Base-by-base conservation (phyloP, 257 asterid genomes). In the Nicotiana benthamiana region DNA sequence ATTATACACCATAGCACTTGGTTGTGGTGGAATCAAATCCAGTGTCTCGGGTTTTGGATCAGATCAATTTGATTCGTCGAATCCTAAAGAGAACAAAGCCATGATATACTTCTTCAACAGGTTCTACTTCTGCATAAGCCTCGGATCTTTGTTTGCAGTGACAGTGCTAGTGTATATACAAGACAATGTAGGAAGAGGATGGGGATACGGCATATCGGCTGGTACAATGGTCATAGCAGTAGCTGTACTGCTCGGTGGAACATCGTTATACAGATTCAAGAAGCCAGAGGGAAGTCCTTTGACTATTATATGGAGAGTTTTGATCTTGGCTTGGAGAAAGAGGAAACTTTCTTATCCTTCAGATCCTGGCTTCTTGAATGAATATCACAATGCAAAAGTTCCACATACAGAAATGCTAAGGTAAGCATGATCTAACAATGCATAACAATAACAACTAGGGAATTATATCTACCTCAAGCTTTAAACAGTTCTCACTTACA, bases 361-460 rank as follows among this genome's bases (percentile, higher is more conserved):
- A 4, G 83, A 86, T 18, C 82, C 81, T 1, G 77, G 80, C 6
- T 52, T 88, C 87, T 82, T 92, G 91, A 90, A 94, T 85, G 95
- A 86, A 75, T 91, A 84, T 48, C 61, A 90, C 77, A 80, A 2
- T 53, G 90, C 96, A 3, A 79, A 83, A 9, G 89, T 90, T 66
- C 89, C 94, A 53, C 93, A 89, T 54, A 82, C 97, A 0, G 75
- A 86, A 53, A 85, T 82, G 82, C 86, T 91, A 34, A 88, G 90
- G 98, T 92, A 83, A 82, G 56, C 56, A 51, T 51, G 56, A 51
- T 51, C 56, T 15, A 51, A 51, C 5, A 51, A 13, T 40, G 48
- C 48, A 51, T 11, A 11, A 11, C 6, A 51, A 51, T 51, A 51
- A 51, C 56, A 51, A 51, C 18, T 11, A 3, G 78, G 51, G 61